A percentile compares a stretch with the other conserved stretches of the same genome.
Conservation (phyloP, 371 early-diverging fungal genomes). For the Enterocytospora artemiae region DNA sequence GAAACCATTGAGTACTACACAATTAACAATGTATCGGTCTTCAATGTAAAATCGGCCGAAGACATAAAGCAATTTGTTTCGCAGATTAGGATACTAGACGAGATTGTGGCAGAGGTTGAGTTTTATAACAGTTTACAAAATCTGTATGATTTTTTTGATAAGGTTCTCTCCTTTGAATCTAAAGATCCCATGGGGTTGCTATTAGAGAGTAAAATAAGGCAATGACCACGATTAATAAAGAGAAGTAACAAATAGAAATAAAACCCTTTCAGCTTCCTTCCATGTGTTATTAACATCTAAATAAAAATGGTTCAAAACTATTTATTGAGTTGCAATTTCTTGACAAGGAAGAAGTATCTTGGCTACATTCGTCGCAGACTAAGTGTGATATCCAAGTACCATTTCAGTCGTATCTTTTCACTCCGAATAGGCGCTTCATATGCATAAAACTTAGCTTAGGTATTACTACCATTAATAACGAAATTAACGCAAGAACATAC, state of each 20-base stretch:
- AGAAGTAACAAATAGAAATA: too few relatives aligned
- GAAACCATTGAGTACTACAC: slow-evolving; percentile 35
- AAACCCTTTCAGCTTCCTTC: too few relatives aligned
- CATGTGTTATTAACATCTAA: too few relatives aligned
- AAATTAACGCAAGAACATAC: slow-evolving; percentile 42
- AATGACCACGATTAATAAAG: not conserved
- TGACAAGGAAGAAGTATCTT: too few relatives aligned
- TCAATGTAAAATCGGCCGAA: slow-evolving; percentile 22
- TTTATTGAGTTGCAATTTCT: too few relatives aligned
- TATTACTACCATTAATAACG: slow-evolving; percentile 50
- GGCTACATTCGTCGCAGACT: too few relatives aligned
- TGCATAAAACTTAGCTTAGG: slow-evolving; percentile 58
- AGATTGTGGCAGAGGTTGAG: slow-evolving; percentile 29
- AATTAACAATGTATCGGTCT: slow-evolving; percentile 19
- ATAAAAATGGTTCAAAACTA: too few relatives aligned
- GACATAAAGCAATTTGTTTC: slow-evolving; percentile 33
- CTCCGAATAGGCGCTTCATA: slow-evolving; percentile 47
- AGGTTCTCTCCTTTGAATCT: not conserved
- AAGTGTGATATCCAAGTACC: not conserved
- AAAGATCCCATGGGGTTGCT: slow-evolving; percentile 4
- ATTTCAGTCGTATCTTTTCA: slow-evolving; percentile 24
- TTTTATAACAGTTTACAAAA: slow-evolving; percentile 10
- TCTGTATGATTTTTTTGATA: slow-evolving; percentile 16
- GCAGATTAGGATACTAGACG: slow-evolving; percentile 36
- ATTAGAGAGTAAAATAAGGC: slow-evolving; percentile 6